Base-by-base conservation (phyloP, 1,284 basidiomycete genomes). In the Malassezia nana region DNA sequence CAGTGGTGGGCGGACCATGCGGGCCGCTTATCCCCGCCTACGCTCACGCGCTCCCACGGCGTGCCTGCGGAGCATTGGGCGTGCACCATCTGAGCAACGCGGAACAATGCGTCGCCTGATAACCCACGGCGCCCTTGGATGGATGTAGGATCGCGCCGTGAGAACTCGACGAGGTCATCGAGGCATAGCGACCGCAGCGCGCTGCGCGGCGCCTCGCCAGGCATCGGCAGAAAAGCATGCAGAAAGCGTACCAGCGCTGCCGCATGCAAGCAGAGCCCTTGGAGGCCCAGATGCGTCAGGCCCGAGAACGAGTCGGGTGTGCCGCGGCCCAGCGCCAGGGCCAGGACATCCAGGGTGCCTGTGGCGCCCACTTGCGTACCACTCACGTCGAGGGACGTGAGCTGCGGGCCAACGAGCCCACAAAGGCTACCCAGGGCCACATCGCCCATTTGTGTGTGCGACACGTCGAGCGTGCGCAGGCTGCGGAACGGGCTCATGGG, bases 121-220 rank as follows among this genome's bases (percentile, higher is more conserved):
- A 56, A 12, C 12, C 54, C 54, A 5, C 16, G 10, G 12, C 54
- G 41, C 7, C 54, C 54, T 16, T 46, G 48, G 12, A 56, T 33
- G 24, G 45, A 51, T 4, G 54, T 32, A 16, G 44, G 48, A 13
- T 56, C 42, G 30, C 54, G 54, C 15, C 54, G 48, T 8, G 48
- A 20, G 20, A 41, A 56, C 43, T 56, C 54, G 25, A 56, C 49
- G 18, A 51, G 18, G 31, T 56, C 48, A n/a, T 50, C 54, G 10
- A 56, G 31, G 16, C 18, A 13, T 12, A 56, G 26, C 5, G 48
- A 51, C 13, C 22, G 24, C 24, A 56, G 38, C 13, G 29, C 28
- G 12, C 33, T 30, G 18, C 26, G 31, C 31, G 15, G 9, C 29
- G 18, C 10, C 28, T 40, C 30, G 22, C 45, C 44, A 1, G 20